A percentile compares a stretch with the other conserved stretches of the same genome.
phyloP scores from a whole-genome alignment of 805 yeast species.

The Huiozyma sinensis region DNA sequence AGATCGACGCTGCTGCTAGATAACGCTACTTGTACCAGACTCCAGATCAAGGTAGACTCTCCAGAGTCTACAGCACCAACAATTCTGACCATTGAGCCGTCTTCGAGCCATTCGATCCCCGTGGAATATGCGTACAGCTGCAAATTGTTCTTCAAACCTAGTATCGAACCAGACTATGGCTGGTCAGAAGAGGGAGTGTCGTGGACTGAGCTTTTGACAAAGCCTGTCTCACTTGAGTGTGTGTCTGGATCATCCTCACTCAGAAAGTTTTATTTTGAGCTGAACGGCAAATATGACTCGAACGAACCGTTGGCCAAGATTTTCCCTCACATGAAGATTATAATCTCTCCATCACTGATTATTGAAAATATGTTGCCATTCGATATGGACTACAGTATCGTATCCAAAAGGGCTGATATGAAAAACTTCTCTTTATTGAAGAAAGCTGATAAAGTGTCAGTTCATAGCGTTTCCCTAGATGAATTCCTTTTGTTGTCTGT shows the following conservation, averaged over 20 bases:
- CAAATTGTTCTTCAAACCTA: conserved; percentile 52
- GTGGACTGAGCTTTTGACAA: conserved; percentile 53
- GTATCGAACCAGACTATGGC: conserved; percentile 39
- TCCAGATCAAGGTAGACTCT: conserved; percentile 33
- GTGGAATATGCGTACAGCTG: conserved; percentile 54
- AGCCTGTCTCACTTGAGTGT: conserved; percentile 53
- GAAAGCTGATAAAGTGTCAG: conserved; percentile 57
- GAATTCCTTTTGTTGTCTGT: conserved; percentile 65
- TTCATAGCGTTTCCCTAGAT: conserved; percentile 71
- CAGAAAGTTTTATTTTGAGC: conserved; percentile 53
- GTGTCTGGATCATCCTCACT: conserved; percentile 34
- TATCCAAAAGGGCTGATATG: conserved; percentile 58
- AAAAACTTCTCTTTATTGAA: conserved; percentile 55
- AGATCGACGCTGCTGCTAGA: conserved; percentile 64
- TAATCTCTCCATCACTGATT: conserved; percentile 76
- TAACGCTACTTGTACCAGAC: conserved; percentile 54
- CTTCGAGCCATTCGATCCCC: conserved; percentile 58
- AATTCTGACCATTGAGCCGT: conserved; percentile 40
- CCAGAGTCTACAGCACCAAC: conserved; percentile 24
- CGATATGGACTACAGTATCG: conserved; percentile 63
- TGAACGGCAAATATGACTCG: conserved; percentile 51
- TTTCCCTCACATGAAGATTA: conserved; percentile 76
- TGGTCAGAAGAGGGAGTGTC: conserved; percentile 57
- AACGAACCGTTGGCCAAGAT: conserved; percentile 62
- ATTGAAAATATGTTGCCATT: conserved; percentile 78